Evolutionary conservation across 495 filamentous ascomycete species (phyloP).

Genomic region (Cenococcum geophilum): DNA sequence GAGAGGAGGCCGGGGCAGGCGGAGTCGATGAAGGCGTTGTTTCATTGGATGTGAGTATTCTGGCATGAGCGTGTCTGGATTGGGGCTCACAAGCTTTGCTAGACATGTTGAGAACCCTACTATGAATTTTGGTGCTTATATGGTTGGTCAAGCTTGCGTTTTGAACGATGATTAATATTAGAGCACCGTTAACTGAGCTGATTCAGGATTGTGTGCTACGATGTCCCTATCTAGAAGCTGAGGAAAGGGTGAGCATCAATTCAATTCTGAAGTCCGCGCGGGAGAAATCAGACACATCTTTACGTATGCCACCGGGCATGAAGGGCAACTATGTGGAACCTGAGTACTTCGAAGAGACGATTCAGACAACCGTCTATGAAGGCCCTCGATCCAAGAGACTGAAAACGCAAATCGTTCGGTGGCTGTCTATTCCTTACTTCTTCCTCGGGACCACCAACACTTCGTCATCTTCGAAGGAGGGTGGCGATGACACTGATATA

Average conservation of each 20-base stretch:
- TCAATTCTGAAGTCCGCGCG: slow-evolving; percentile 10
- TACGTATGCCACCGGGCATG: slow-evolving; percentile 9
- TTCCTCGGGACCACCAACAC: slow-evolving; percentile 6
- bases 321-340: slow-evolving; percentile 13
- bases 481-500: background rate
- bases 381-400: slow-evolving; percentile 8
- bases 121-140: slow-evolving; percentile 11
- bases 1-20: slow-evolving; percentile 6
- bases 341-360: slow-evolving; percentile 13
- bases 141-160: background rate
- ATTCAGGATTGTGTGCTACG: slow-evolving; percentile 9
- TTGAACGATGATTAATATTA: background rate
- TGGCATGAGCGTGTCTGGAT: background rate
- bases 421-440: slow-evolving; percentile 9
- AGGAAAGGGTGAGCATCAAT: slow-evolving; percentile 1
- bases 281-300: slow-evolving; percentile 14
- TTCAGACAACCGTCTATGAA: slow-evolving; percentile 5
- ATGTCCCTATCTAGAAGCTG: slow-evolving; percentile 13
- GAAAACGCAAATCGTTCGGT: slow-evolving; percentile 5
- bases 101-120: slow-evolving; percentile 10
- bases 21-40: slow-evolving; percentile 8
- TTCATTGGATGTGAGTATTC: slow-evolving; percentile 10
- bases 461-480: background rate
- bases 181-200: background rate
- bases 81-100: background rate